Base-by-base conservation (phyloP, 352 stramenopile species). In the Phytopythium mirpurense region DNA sequence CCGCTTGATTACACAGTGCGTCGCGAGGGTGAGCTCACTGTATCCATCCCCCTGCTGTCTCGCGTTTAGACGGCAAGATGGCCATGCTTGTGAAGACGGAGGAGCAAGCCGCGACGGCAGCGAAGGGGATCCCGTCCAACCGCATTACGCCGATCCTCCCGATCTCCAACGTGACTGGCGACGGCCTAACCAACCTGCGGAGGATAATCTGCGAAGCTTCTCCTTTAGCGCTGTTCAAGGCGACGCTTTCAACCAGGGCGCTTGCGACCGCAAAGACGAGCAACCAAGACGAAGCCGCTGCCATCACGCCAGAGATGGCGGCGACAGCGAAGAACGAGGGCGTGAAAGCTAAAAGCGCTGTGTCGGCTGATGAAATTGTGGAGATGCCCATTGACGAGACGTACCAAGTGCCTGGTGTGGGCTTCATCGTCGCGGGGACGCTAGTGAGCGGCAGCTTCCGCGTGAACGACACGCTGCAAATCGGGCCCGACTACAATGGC, bases 141-240 rank as follows among this genome's bases (percentile, higher is more conserved):
- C 81, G 92, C 35, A 80, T 99, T 41, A 98, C 96, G 35, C 97
- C 97, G 7, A 97, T 99, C 54, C 85, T 99, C 66, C 89, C 96
- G 11, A 93, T 98, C 34, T 99, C 96, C 3, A 98, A 97, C 74
- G 97, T 99, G 11, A 99, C 95, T 12, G 97, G 97, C 21, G 86
- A 98, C 53, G 96, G 96, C 0, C 62, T 94, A 41, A 68, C 73
- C 12, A 94, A 94, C 49, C 48, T 94, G 29, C 71, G 78, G 21
- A 77, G 76, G 51, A 86, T 90, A 67, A 77, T 86, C 50, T 88
- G 55, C 57, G 76, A 72, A 37, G 80, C 76, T 49, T 92, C 76
- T 44, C 83, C 82, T 3, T 64, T 65, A 6, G 82, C 82, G 26
- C 59, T 92, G 44, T 89, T 90, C 65, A 88, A 88, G 56, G 75